These are phyloP conservation scores for Yamadazyma buinensis DNA, from an alignment of 1,139 yeast genomes.

Conservation along the genomic window DNA sequence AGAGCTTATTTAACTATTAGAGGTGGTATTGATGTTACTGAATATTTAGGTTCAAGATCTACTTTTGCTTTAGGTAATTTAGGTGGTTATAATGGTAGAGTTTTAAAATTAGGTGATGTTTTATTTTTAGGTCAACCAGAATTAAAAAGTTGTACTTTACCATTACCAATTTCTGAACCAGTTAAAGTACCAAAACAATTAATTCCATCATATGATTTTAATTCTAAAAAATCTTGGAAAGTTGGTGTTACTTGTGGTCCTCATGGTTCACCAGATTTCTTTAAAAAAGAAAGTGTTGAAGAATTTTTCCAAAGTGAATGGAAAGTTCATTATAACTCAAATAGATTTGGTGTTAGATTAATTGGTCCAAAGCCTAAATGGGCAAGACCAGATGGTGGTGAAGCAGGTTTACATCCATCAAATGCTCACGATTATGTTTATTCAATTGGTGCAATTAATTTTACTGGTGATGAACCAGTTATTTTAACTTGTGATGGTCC, in stretches of 20 bases:
- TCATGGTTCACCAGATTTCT: conserved; percentile 95
- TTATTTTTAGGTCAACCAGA: conserved; percentile 79
- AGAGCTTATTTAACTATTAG: conserved; percentile 86
- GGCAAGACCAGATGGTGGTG: conserved; percentile 98
- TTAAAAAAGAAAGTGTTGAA: conserved; percentile 67
- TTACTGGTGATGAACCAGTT: conserved; percentile 98
- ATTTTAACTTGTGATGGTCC: conserved; percentile 97
- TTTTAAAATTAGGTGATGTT: conserved; percentile 87
- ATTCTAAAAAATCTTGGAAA: conserved; percentile 59
- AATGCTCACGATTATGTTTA: conserved; percentile 97
- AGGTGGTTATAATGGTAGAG: conserved; percentile 95
- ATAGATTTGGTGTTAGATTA: conserved; percentile 91
- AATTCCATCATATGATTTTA: conserved; percentile 48
- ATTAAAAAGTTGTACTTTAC: conserved; percentile 62
- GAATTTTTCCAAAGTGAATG: conserved; percentile 75
- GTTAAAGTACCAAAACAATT: conserved; percentile 50
- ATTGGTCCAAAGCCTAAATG: conserved; percentile 95
- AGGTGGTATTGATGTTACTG: conserved; percentile 92
- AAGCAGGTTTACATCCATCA: conserved; percentile 96
- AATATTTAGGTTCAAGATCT: conserved; percentile 92
- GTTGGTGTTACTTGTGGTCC: conserved; percentile 97
- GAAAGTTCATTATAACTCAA: conserved; percentile 96
- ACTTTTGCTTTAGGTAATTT: conserved; percentile 92
- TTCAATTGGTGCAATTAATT: conserved; percentile 92
- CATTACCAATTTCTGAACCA: conserved; percentile 68